phyloP scores from a whole-genome alignment of 164 flowering plant genomes.

The grape (Vitis vinifera) region ASM3070453v1 NC_081822.1:10659001-10659500 shows the following conservation, averaged over 20 bases:
- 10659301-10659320: not conserved
- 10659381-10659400: not conserved
- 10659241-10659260: not conserved
- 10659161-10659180: not conserved
- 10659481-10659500: conserved; percentile 41
- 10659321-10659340: not conserved
- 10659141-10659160: not conserved
- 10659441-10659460: conserved; percentile 39
- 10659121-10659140: not conserved
- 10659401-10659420: not conserved
- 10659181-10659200: not conserved
- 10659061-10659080: too few species aligned
- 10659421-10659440: conserved; percentile 44
- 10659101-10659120: too few species aligned
- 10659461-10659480: conserved; percentile 40
- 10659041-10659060: too few species aligned
- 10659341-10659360: not conserved
- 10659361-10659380: not conserved
- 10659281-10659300: not conserved
- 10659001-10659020: too few species aligned
- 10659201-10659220: not conserved
- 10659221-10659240: too few species aligned
- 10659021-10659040: too few species aligned
- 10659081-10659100: too few species aligned
- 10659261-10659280: too few species aligned